Conservation (phyloP, 129 eudicot species). For the Artemisia annua region DNA sequence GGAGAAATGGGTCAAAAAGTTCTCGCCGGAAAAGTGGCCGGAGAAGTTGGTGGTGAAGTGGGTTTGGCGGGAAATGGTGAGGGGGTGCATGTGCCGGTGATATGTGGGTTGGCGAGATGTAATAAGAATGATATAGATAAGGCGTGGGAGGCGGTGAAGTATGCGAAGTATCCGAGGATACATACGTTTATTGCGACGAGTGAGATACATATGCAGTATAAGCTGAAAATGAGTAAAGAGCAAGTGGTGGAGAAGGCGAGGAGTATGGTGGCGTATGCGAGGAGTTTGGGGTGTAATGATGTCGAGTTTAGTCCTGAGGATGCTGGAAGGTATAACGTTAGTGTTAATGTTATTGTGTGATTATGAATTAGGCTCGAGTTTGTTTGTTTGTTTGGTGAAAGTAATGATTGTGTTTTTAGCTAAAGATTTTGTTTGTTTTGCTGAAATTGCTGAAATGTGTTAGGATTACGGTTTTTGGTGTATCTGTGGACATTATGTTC, state of each 20-base stretch:
- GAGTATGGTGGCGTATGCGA: constrained; percentile 75
- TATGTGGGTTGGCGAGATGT: constrained; percentile 81
- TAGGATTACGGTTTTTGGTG: not conserved
- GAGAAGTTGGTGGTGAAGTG: too few species aligned
- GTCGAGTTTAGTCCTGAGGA: constrained; percentile 48
- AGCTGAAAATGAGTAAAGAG: constrained; percentile 61
- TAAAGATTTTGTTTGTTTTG: too few species aligned
- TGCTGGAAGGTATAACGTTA: constrained; percentile 6
- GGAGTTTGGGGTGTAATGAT: constrained; percentile 76
- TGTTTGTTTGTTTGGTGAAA: too few species aligned
- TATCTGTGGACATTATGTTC: not conserved
- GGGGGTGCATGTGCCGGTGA: constrained; percentile 61
- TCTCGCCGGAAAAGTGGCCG: too few species aligned
- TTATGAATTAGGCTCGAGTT: too few species aligned
- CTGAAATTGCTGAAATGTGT: too few species aligned
- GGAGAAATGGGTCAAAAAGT: too few species aligned
- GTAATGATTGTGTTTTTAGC: too few species aligned
- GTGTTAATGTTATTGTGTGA: not conserved
- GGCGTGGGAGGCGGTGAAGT: constrained; percentile 78
- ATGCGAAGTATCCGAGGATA: constrained; percentile 69
- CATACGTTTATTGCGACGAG: constrained; percentile 86
- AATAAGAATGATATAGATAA: constrained; percentile 64
- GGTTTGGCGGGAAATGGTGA: not conserved
- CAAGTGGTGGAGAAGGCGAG: constrained; percentile 69
- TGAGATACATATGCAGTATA: constrained; percentile 79